Evolutionary conservation across 192 early-diverging fungal species (phyloP), one percentile per base, ranked within the genome.

Genomic region (Coemansia sp.): DNA sequence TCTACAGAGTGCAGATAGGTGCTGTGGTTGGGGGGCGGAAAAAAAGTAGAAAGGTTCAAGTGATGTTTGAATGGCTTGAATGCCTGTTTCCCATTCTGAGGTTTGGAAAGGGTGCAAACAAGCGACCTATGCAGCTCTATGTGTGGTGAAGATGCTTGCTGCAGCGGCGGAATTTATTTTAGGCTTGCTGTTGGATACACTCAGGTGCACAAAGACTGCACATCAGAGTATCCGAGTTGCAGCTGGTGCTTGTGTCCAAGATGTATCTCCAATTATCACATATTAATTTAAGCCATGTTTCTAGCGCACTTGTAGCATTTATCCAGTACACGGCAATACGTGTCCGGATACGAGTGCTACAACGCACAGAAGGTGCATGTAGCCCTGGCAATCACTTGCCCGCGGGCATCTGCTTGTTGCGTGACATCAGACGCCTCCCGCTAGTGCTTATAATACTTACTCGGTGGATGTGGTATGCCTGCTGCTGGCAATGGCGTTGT

Each of bases 141-240:
- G 15, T 47, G 44, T n/a, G 12, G 44, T 47, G 44, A 47, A 15
- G 44, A 15, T 47, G 44, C 18, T 5, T 15, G 44, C 44, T 47
- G 44, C 44, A 47, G 44, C 44, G 44, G 44, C 44, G 44, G 44
- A 47, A 47, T 47, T 47, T 47, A 40, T 47, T 47, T 47, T 47
- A n/a, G 44, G 44, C 44, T 13, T 10, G 10, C 44, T 1, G 18
- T 47, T 47, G 44, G 44, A 47, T n/a, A 15, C 16, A 15, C 15
- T 47, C 44, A 47, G 44, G 4, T 16, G 44, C 44, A 47, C 15
- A 47, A 47, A 18, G 44, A n/a, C 44, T 47, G 44, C 18, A 47
- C 12, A 3, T 13, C 44, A n/a, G 44, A 47, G 44, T 47, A n/a
- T n/a, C 44, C 12, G 18, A n/a, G 44, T n/a, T 47, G 44, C 44